phyloP scores from a whole-genome alignment of 192 early-diverging fungal species.

The Jimgerdemannia lactiflua region DNA sequence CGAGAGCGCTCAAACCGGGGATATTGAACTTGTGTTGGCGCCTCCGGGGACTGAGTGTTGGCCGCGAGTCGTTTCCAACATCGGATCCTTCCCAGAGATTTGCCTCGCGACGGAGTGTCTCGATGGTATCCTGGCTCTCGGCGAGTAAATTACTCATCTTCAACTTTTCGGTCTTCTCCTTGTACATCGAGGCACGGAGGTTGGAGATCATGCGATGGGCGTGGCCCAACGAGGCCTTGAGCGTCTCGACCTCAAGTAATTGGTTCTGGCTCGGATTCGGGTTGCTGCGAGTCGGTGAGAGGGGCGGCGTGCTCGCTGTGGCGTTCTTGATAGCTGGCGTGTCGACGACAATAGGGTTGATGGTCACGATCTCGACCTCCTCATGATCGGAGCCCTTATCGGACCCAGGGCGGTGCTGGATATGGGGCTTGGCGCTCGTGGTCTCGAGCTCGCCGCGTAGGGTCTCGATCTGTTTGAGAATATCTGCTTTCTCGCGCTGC shows the following conservation, averaged over 20 bases:
- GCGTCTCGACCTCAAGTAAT: constrained; percentile 32
- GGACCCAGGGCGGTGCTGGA: not conserved
- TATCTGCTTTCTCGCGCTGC: constrained; percentile 61
- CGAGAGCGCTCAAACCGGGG: not conserved
- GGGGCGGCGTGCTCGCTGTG: constrained; percentile 8
- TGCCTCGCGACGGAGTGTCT: constrained; percentile 45
- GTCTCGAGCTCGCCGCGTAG: too few species aligned
- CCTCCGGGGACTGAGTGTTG: not conserved
- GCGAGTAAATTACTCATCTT: constrained; percentile 51
- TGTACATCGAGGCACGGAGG: constrained; percentile 45
- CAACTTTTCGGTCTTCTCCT: constrained; percentile 51
- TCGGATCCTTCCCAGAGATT: constrained; percentile 23
- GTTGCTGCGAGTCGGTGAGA: constrained; percentile 22
- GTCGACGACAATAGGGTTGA: not conserved
- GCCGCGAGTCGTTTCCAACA: not conserved
- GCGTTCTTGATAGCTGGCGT: not conserved
- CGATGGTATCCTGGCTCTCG: constrained; percentile 57
- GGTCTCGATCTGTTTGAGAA: constrained; percentile 38
- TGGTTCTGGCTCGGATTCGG: constrained; percentile 10
- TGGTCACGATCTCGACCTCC: not conserved
- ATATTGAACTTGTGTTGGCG: not conserved
- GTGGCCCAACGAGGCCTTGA: constrained; percentile 33
- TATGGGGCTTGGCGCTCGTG: too few species aligned
- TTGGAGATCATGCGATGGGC: constrained; percentile 53
- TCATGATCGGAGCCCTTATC: not conserved